Evolutionary conservation across 179 eudicot genomes (phyloP).

Genomic region (Pouteria campechiana): DNA sequence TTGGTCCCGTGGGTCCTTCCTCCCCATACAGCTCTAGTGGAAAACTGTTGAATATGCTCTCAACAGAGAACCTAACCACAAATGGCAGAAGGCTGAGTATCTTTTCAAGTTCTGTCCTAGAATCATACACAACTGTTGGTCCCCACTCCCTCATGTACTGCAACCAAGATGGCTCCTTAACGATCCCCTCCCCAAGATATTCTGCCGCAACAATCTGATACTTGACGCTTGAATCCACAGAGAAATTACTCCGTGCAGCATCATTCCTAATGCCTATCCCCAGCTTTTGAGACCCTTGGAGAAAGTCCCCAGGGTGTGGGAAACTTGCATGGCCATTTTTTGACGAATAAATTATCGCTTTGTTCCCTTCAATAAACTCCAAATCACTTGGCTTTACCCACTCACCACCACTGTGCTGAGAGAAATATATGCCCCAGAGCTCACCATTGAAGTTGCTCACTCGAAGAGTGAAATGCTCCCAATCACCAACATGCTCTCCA

Average conservation of each 20-base stretch:
- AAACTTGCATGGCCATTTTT: slow-evolving; percentile 79
- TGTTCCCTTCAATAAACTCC: slow-evolving; percentile 68
- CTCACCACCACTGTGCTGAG: slow-evolving; percentile 85
- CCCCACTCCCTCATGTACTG: slow-evolving; percentile 94
- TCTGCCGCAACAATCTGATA: slow-evolving; percentile 70
- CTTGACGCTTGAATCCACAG: slow-evolving; percentile 49
- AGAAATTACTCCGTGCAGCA: slow-evolving; percentile 41
- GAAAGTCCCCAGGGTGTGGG: slow-evolving; percentile 52
- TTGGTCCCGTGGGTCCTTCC: slow-evolving; percentile 92
- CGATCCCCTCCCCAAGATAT: slow-evolving; percentile 49
- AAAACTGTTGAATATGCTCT: slow-evolving; percentile 35
- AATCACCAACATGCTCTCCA: slow-evolving; percentile 78
- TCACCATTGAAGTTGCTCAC: slow-evolving; percentile 75
- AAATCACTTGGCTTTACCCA: slow-evolving; percentile 66
- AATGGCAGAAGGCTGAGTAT: slow-evolving; percentile 42
- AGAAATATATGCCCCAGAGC: slow-evolving; percentile 61
- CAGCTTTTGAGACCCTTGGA: slow-evolving; percentile 66
- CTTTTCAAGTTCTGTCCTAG: slow-evolving; percentile 50
- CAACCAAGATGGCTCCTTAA: slow-evolving; percentile 59
- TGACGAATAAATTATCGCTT: slow-evolving; percentile 54
- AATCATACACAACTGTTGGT: slow-evolving; percentile 52
- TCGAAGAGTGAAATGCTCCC: slow-evolving; percentile 87
- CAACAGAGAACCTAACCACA: slow-evolving; percentile 21
- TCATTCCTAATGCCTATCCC: slow-evolving; percentile 82
- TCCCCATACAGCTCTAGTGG: slow-evolving; percentile 59